Evolutionary conservation across 148 eudicot genomes (phyloP).

Genomic region (Heliamphora exappendiculata): DNA sequence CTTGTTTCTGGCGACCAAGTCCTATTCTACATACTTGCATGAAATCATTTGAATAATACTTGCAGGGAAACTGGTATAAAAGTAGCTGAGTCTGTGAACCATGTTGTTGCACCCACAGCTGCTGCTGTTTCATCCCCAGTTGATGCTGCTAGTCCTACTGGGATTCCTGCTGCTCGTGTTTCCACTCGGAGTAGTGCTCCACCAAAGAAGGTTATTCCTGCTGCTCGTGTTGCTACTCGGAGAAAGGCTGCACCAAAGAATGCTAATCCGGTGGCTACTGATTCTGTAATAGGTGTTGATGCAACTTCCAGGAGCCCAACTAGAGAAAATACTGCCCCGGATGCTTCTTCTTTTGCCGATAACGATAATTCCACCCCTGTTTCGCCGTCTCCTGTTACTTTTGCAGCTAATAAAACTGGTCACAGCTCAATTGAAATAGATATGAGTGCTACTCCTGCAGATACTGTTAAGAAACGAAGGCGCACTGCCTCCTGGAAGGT

Average conservation of each 20-base stretch:
- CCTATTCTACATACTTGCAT: conserved; percentile 6
- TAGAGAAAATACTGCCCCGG: conserved; percentile 8
- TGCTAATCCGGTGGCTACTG: conserved; percentile 2
- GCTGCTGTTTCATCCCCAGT: conserved; percentile 1
- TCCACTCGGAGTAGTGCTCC: conserved; percentile 7
- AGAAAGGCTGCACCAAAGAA: conserved; percentile 12
- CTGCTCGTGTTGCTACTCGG: background rate
- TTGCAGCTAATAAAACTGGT: conserved; percentile 6
- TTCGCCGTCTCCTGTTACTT: conserved; percentile 14
- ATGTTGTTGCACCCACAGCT: conserved; percentile 8
- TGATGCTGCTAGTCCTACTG: conserved; percentile 16
- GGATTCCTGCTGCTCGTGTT: background rate
- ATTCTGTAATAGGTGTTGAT: conserved; percentile 4
- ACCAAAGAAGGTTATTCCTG: conserved; percentile 9
- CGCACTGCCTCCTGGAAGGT: conserved; percentile 40
- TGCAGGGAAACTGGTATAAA: conserved; percentile 31
- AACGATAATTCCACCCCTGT: conserved; percentile 19
- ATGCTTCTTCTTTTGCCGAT: conserved; percentile 15
- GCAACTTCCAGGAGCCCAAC: conserved; percentile 15
- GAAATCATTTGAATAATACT: background rate
- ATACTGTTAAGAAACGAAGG: conserved; percentile 51
- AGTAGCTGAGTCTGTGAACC: conserved; percentile 35
- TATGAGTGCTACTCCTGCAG: conserved; percentile 36
- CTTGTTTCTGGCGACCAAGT: background rate
- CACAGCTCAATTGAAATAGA: conserved; percentile 19